Evolutionary conservation across 2,329 filamentous ascomycete species (phyloP).

Genomic region (Exophiala sideris): DNA sequence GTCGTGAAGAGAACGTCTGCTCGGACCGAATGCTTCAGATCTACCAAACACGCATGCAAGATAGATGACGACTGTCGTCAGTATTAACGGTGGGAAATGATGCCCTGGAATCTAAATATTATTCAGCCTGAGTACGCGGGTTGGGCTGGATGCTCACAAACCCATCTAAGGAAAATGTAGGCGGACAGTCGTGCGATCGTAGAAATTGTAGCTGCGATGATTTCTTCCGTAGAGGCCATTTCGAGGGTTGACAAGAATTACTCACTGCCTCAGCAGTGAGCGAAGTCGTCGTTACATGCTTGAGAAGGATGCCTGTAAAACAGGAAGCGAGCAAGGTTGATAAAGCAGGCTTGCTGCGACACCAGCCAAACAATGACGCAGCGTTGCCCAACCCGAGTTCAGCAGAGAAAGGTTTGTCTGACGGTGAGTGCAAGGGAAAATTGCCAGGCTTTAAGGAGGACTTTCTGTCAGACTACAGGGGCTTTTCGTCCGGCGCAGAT

Average conservation of each 20-base stretch:
- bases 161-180: constrained; percentile 46
- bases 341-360: constrained; percentile 9
- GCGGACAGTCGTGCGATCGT: constrained; percentile 34
- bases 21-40: constrained; percentile 19
- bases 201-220: constrained; percentile 37
- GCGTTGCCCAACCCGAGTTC: not conserved
- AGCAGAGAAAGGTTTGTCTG: not conserved
- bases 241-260: constrained; percentile 3
- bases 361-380: constrained; percentile 10
- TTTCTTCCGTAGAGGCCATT: constrained; percentile 36
- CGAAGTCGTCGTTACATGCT: not conserved
- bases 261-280: constrained; percentile 19
- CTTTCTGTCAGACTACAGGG: too few species aligned
- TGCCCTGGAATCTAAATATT: constrained; percentile 37
- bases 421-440: not conserved
- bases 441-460: too few species aligned
- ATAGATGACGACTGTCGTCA: constrained; percentile 46
- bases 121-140: not conserved
- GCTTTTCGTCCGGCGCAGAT: too few species aligned
- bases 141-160: constrained; percentile 25
- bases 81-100: constrained; percentile 36
- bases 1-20: constrained; percentile 16
- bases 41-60: constrained; percentile 36
- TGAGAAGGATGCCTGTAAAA: not conserved
- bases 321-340: not conserved